These are phyloP conservation scores for Spergularia bocconei DNA, from an alignment of 148 eudicot species.

Conservation along the genomic window DNA sequence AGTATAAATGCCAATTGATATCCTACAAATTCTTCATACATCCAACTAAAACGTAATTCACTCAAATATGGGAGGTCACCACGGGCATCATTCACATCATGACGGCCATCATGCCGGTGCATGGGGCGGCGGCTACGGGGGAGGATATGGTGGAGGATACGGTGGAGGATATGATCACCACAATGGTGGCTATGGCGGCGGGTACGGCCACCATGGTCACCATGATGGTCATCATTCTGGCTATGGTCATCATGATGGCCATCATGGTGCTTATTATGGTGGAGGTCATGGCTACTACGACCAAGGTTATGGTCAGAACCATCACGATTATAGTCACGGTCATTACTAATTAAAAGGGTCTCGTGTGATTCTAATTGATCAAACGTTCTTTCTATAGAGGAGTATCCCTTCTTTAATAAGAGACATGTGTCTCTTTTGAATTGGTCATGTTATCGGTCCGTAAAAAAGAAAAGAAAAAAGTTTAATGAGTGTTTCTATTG, in stretches of 20 bases:
- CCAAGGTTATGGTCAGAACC: neutral
- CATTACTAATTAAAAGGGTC: neutral
- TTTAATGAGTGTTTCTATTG: too few species aligned
- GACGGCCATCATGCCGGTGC: neutral
- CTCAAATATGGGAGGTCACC: neutral
- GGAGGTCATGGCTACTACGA: neutral
- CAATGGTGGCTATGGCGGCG: neutral
- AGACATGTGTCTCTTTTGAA: too few species aligned
- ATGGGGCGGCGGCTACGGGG: too few species aligned
- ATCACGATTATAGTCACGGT: neutral
- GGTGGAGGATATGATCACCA: slow-evolving; percentile 1
- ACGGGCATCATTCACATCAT: neutral
- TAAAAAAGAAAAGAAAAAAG: too few species aligned
- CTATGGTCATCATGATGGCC: neutral
- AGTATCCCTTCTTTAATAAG: too few species aligned
- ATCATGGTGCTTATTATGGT: neutral
- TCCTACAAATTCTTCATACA: neutral
- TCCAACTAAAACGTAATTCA: neutral
- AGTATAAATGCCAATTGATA: neutral
- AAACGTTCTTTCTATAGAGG: too few species aligned
- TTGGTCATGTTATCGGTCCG: too few species aligned
- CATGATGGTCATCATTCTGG: neutral
- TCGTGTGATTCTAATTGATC: too few species aligned
- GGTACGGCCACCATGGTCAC: slow-evolving; percentile 1
- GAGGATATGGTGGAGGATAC: neutral